Evolutionary conservation across 1,139 yeast genomes (phyloP).

Genomic region (Lizanozyma gosingica): DNA sequence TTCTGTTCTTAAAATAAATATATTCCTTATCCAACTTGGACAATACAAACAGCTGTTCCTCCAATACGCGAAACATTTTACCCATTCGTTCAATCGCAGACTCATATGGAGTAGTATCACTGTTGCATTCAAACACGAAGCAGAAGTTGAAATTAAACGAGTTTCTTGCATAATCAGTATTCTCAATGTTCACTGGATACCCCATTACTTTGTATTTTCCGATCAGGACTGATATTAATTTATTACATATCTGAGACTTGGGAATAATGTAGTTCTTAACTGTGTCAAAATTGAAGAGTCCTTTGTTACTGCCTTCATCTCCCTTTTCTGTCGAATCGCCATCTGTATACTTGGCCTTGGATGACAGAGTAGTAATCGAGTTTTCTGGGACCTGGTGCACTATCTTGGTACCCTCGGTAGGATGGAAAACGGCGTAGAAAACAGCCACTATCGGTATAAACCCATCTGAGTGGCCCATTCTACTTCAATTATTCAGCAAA

Average conservation of each 20-base stretch:
- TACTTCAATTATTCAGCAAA: too few relatives aligned
- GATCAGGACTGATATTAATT: slow-evolving; percentile 64
- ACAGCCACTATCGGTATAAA: slow-evolving; percentile 80
- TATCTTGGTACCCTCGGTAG: slow-evolving; percentile 93
- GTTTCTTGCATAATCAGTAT: slow-evolving; percentile 73
- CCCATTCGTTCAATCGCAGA: slow-evolving; percentile 79
- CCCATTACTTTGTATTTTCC: slow-evolving; percentile 71
- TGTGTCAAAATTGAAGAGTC: slow-evolving; percentile 68
- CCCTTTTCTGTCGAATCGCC: slow-evolving; percentile 1
- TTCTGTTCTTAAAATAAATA: slow-evolving; percentile 24
- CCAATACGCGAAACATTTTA: slow-evolving; percentile 80
- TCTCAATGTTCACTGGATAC: slow-evolving; percentile 81
- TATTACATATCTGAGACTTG: slow-evolving; percentile 82
- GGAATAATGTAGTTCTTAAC: slow-evolving; percentile 90
- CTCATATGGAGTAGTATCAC: slow-evolving; percentile 81
- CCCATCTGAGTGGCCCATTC: slow-evolving; percentile 45
- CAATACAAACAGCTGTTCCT: slow-evolving; percentile 75
- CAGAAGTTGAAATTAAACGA: slow-evolving; percentile 89
- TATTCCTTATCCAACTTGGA: slow-evolving; percentile 42
- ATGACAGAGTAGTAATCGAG: slow-evolving; percentile 31
- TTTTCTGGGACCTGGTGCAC: slow-evolving; percentile 81
- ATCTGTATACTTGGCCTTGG: slow-evolving; percentile 21
- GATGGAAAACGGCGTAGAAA: slow-evolving; percentile 89
- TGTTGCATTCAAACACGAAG: slow-evolving; percentile 77
- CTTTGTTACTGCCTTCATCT: not conserved